Conservation (phyloP, 169 alveolate genomes). For the Plasmodium adleri region DNA sequence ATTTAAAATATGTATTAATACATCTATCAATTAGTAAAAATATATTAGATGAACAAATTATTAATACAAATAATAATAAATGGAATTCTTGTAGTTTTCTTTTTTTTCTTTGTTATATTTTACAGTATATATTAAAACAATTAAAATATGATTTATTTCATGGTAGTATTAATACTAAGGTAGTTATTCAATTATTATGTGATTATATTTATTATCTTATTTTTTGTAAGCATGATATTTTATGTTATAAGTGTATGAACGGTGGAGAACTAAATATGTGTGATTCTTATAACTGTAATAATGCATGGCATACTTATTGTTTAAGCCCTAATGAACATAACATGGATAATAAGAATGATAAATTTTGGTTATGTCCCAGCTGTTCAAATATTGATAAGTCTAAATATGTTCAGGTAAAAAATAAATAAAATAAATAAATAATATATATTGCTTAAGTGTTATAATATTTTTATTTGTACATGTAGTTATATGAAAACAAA, state of each 20-base stretch:
- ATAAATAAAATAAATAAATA: neutral
- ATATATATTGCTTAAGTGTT: neutral
- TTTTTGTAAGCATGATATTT: conserved; percentile 77
- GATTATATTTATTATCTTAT: conserved; percentile 33
- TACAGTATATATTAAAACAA: conserved; percentile 50
- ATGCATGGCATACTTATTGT: conserved; percentile 84
- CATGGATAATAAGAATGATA: conserved; percentile 12
- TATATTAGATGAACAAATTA: conserved; percentile 34
- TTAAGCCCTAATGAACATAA: conserved; percentile 52
- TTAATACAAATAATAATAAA: conserved; percentile 22
- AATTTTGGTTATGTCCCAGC: conserved; percentile 78
- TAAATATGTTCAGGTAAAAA: conserved; percentile 40
- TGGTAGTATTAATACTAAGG: conserved; percentile 8
- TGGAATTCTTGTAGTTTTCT: conserved; percentile 46
- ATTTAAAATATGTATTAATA: conserved; percentile 55
- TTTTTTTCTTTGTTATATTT: conserved; percentile 44
- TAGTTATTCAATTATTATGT: conserved; percentile 64
- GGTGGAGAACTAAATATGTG: conserved; percentile 86
- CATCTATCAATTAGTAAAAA: conserved; percentile 23
- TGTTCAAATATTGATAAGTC: conserved; percentile 31
- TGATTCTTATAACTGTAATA: conserved; percentile 76
- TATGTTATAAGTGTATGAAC: conserved; percentile 81
- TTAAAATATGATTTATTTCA: conserved; percentile 43
- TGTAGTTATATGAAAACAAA: too few relatives aligned
- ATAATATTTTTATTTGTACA: neutral